Evolutionary conservation across 2,329 filamentous ascomycete genomes (phyloP).

Genomic region (Diaporthe ampelina): DNA sequence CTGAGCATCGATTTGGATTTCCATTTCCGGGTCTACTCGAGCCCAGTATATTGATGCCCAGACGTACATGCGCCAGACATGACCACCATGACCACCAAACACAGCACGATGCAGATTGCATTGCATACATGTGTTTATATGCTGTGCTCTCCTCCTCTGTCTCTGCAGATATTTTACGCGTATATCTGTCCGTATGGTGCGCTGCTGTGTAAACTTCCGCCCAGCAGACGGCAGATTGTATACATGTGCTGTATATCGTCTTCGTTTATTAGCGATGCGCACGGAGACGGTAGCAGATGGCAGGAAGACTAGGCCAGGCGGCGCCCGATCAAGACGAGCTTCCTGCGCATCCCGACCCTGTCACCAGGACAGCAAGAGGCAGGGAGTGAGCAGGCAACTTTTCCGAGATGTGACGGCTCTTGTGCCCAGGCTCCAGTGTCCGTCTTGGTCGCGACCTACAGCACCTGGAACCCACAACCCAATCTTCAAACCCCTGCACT

Average conservation of each 20-base stretch:
- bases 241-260: too few species aligned
- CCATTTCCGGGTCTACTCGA: neutral
- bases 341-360: slow-evolving; percentile 14
- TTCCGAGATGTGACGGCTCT: slow-evolving; percentile 31
- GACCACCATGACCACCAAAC: neutral
- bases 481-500: slow-evolving; percentile 21
- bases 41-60: neutral
- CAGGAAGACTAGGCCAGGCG: slow-evolving; percentile 1
- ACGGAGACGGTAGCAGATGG: neutral
- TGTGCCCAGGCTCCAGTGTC: slow-evolving; percentile 20
- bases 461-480: slow-evolving; percentile 16
- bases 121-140: neutral
- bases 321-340: slow-evolving; percentile 23
- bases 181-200: slow-evolving; percentile 1
- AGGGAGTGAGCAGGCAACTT: slow-evolving; percentile 10
- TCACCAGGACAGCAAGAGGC: slow-evolving; percentile 8
- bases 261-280: too few species aligned
- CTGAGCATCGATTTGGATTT: neutral
- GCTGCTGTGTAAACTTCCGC: neutral
- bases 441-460: slow-evolving; percentile 23
- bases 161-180: neutral
- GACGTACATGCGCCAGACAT: neutral
- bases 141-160: neutral
- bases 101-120: neutral
- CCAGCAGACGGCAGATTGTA: neutral